Evolutionary conservation across 2,329 filamentous ascomycete genomes (phyloP), one percentile per base, ranked within the genome.

Genomic region (Hymenoscyphus repandus): DNA sequence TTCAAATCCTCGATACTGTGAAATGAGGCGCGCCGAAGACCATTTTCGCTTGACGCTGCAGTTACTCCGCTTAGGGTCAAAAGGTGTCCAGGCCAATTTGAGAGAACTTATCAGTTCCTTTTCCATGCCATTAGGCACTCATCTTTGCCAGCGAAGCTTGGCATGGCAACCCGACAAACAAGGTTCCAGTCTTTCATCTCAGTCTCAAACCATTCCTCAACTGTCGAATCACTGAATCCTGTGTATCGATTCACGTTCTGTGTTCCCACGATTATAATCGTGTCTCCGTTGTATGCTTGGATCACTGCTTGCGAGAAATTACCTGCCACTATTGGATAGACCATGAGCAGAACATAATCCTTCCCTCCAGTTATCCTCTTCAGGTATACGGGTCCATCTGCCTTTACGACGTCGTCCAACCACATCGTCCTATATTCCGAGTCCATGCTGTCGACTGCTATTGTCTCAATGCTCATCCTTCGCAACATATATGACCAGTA

Each of bases 201-300:
- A 43, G 66, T 69, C 53, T 69, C 75, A 70, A 89, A 82, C 71
- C 81, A 90, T 61, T 83, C 75, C 59, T 83, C 83, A 65, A 88
- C 80, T 20, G 77, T 82, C 66, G 77, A 70, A 57, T 76, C 72
- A 48, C 72, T 74, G 65, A 90, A 89, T 0, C 77, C 83, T 0
- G 86, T 90, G 64, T 87, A 90, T 1, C 86, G 84, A 65, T 88
- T 90, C 17, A 69, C 68, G 64, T 89, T 90, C 69, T 89, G 85
- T 18, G 86, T 88, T 17, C 86, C 86, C 1, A 85, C 85, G 12
- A 87, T 80, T n/a, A 85, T 79, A 45, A 90, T 73, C 3, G 76
- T 82, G 60, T 84, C 77, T 31, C 83, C 83, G 38, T 71, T 62
- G 62, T 82, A 90, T 15, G 78, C 78, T 49, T 72, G 71, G 54